Percentiles rank a stretch among this genome's conserved stretches.
Evolutionary conservation across 441 rosid species (phyloP).

Genomic region (Populus trichocarpa): DNA sequence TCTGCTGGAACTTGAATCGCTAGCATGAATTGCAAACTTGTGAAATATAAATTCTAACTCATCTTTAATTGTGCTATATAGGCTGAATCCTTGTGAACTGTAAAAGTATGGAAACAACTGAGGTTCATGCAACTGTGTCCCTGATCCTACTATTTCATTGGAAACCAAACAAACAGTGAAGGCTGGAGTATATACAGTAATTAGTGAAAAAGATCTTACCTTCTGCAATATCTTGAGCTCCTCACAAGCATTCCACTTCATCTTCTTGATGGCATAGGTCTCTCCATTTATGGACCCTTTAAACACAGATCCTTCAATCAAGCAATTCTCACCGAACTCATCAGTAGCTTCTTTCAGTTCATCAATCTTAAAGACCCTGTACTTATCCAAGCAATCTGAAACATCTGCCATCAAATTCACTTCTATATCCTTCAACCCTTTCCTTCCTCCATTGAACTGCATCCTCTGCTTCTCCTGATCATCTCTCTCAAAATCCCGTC

Average conservation of each 20-base stretch:
- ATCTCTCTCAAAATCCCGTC: constrained; percentile 14
- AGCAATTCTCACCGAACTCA: constrained; percentile 36
- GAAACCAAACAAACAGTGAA: constrained; percentile 6
- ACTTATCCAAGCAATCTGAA: constrained; percentile 67
- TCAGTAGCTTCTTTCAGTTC: constrained; percentile 59
- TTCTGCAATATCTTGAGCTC: constrained; percentile 73
- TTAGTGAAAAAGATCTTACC: constrained; percentile 29
- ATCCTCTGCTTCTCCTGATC: constrained; percentile 22
- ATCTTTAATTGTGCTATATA: background rate
- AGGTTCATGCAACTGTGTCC: background rate
- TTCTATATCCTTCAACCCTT: constrained; percentile 32
- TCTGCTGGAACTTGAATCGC: too few species aligned
- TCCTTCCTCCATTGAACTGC: constrained; percentile 12
- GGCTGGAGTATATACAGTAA: background rate
- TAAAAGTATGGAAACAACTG: background rate
- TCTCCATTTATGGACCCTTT: constrained; percentile 49
- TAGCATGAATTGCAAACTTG: too few species aligned
- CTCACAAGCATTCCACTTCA: constrained; percentile 65
- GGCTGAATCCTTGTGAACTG: background rate
- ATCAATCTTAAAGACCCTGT: constrained; percentile 52
- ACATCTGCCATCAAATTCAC: constrained; percentile 61
- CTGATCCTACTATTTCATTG: background rate
- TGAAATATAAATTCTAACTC: too few species aligned
- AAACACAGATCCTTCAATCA: constrained; percentile 68
- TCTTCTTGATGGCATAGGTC: constrained; percentile 61